Base-by-base conservation (phyloP, 495 filamentous ascomycete genomes). In the Astrocystis sublimbata region DNA sequence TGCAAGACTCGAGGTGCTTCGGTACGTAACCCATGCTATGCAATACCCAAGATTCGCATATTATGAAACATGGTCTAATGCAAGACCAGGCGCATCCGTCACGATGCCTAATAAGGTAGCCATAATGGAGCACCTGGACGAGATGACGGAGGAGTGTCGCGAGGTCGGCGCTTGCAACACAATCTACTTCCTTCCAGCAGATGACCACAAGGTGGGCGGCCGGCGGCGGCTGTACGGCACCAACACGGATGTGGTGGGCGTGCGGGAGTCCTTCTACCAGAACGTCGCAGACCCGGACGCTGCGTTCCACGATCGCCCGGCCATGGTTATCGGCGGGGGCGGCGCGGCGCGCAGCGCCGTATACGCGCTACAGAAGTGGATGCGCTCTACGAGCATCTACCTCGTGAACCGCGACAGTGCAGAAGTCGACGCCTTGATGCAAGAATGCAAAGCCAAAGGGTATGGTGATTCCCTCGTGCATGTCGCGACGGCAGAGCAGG, bases 41-140 rank as follows among this genome's bases (percentile, higher is more conserved):
- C 2, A 70, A 75, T 86, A 2, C 60, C 71, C n/a, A 70, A 81
- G 10, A 76, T 84, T 58, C 64, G 75, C 52, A 73, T n/a, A n/a
- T n/a, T n/a, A n/a, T n/a, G 82, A 64, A 73, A 76, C 24, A 60
- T 9, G 17, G 13, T 7, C 47, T 61, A 23, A 61, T 36, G 31
- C 82, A 83, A 60, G 83, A 72, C 78, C 81, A 75, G 88, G 88
- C 60, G 81, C 86, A 13, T 85, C 87, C 23, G 83, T 91, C 45
- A 92, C 88, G 46, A 92, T 91, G 88, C 88, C 89, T 0, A 81
- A 86, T 75, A 92, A 92, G 74, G 80, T 91, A 46, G 77, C 79
- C 57, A 88, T 91, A 68, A 83, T 91, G 70, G 78, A 81, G 2
- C 76, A 89, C 63, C 81, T 91, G 6, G 88, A 92, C 71, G 81